Percentiles rank a stretch among this genome's conserved stretches.
These are phyloP conservation scores for Echria macrotheca DNA, from an alignment of 495 filamentous ascomycete species.

Conservation along the genomic window DNA sequence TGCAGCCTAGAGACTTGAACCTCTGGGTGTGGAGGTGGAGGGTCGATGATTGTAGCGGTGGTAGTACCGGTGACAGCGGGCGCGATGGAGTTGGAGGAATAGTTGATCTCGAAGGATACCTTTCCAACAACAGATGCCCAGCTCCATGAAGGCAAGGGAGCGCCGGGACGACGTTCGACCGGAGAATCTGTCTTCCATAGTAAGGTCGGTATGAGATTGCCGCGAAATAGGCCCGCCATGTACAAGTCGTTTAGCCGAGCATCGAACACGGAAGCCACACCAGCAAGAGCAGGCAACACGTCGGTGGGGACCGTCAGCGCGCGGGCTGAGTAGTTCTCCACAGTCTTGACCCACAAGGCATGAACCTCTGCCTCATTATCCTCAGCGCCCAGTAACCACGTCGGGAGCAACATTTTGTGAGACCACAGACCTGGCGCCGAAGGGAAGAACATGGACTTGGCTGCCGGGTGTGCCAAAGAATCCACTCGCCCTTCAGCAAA, in stretches of 20 bases:
- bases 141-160: not conserved
- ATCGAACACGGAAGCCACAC: not conserved
- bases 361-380: not conserved
- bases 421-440: not conserved
- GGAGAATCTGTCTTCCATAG: not conserved
- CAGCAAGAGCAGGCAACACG: not conserved
- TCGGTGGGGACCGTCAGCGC: not conserved
- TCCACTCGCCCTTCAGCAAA: not conserved
- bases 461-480: not conserved
- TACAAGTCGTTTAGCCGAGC: not conserved
- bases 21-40: not conserved
- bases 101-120: not conserved
- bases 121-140: not conserved
- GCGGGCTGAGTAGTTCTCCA: not conserved
- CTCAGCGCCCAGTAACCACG: not conserved
- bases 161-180: not conserved
- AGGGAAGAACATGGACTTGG: not conserved
- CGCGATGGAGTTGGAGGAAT: not conserved
- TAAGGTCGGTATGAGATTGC: not conserved
- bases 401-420: conserved; percentile 1
- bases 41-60: not conserved
- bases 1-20: not conserved
- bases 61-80: not conserved
- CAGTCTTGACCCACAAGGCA: not conserved
- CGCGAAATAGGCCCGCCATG: not conserved